Conservation (phyloP, 768 basidiomycete species). For the Guyanaporus albipodus region DNA sequence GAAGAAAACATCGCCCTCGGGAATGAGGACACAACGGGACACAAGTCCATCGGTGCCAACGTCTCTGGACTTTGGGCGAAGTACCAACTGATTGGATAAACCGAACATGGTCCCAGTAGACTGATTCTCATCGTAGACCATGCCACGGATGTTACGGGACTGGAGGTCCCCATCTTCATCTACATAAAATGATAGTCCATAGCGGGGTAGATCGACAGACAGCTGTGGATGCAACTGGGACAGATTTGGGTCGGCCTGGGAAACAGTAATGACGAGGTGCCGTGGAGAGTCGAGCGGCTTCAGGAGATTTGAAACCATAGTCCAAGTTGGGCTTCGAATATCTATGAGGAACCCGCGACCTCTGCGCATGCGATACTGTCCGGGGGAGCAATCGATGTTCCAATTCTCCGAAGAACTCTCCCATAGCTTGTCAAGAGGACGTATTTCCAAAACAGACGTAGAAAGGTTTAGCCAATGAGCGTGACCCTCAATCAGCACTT, state of each 20-base stretch:
- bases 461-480: constrained; percentile 32
- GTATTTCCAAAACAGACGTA: constrained; percentile 24
- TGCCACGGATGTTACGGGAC: constrained; percentile 39
- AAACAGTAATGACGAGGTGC: constrained; percentile 22
- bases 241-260: neutral
- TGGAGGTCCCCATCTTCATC: constrained; percentile 33
- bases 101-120: constrained; percentile 44
- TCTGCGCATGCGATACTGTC: constrained; percentile 4
- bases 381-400: constrained; percentile 15
- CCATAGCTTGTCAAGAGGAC: constrained; percentile 26
- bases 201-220: constrained; percentile 37
- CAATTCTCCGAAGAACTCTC: constrained; percentile 24
- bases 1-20: constrained; percentile 32
- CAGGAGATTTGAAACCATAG: constrained; percentile 25
- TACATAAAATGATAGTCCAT: constrained; percentile 39
- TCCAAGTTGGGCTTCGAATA: constrained; percentile 24
- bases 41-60: neutral
- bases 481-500: constrained; percentile 18
- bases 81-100: constrained; percentile 37
- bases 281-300: constrained; percentile 22
- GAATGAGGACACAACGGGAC: constrained; percentile 36
- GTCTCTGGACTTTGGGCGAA: constrained; percentile 25
- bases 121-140: constrained; percentile 41
- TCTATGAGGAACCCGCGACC: constrained; percentile 21
- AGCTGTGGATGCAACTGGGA: constrained; percentile 11